Base-by-base conservation (phyloP, 2,329 filamentous ascomycete genomes). In the Alternaria sp. region DNA sequence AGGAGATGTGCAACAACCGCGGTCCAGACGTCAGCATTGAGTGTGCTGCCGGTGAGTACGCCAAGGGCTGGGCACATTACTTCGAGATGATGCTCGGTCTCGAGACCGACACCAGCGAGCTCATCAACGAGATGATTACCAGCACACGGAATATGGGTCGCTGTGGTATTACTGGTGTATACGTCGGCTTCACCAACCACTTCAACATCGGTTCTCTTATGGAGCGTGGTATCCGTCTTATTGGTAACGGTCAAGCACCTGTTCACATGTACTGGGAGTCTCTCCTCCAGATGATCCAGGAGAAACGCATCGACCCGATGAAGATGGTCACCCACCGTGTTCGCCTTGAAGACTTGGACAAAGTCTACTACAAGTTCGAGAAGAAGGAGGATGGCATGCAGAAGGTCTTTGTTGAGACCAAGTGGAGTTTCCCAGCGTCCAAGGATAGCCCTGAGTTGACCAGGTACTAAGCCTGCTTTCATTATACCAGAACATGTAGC, bases 221-320 rank as follows among this genome's bases (percentile, higher is more conserved):
- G 92, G 88, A 96, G 80, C 88, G 91, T 32, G 92, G 92, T n/a
- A 88, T 96, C 67, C 89, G 91, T 1, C 85, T 96, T 44, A 93
- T 88, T 65, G 87, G 87, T 42, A 89, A 89, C 66, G 87, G 87
- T 4, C 87, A 89, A 73, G 87, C 87, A 2, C 92, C 92, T 0
- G 91, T 96, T 0, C 91, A 94, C 70, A 87, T 89, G 71, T 95
- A 96, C 81, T 96, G 92, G 93, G 84, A 92, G 24, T 86, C 91
- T 4, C 82, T 96, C n/a, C 82, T 95, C 46, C 80, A 86, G 62
- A 83, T 83, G 74, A 90, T 96, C 62, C 85, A 89, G 69, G 83
- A 82, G 22, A 88, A 88, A 32, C 84, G 89, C 65, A 87, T 96
- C 42, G 88, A 96, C 61, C 91, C 92, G 0, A 78, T 90, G 36